Evolutionary conservation across 495 filamentous ascomycete species (phyloP).

Genomic region (Penicillium manginii): DNA sequence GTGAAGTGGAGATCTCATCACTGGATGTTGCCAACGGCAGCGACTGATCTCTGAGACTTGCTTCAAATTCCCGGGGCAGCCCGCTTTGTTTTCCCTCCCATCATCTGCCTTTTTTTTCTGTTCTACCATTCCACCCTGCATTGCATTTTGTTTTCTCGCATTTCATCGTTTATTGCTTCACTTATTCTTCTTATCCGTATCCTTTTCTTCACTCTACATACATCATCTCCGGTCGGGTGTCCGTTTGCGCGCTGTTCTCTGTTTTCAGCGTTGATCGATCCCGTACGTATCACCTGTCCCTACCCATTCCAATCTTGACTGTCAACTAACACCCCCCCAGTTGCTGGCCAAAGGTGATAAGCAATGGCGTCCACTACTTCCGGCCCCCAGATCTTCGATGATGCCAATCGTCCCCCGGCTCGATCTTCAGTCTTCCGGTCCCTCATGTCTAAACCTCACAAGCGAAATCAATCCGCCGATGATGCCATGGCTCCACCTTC

Average conservation of each 20-base stretch:
- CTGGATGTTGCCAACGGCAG: conserved; percentile 36
- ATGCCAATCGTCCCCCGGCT: conserved; percentile 40
- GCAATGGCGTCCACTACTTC: conserved; percentile 43
- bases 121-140: conserved; percentile 20
- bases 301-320: not conserved
- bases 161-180: conserved; percentile 11
- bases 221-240: not conserved
- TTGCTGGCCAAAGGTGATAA: conserved; percentile 41
- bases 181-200: not conserved
- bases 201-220: not conserved
- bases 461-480: conserved; percentile 46
- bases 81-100: conserved; percentile 29
- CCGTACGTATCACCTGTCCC: conserved; percentile 33
- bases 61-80: conserved; percentile 39
- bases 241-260: conserved; percentile 13
- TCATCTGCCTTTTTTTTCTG: conserved; percentile 25
- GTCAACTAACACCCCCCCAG: conserved; percentile 22
- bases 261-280: conserved; percentile 22
- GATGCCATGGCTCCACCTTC: conserved; percentile 30
- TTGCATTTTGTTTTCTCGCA: conserved; percentile 26
- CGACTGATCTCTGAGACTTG: conserved; percentile 14
- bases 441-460: conserved; percentile 48
- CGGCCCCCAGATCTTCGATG: conserved; percentile 50
- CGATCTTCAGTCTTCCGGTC: conserved; percentile 49
- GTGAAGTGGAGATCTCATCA: conserved; percentile 32